A percentile compares a stretch with the other conserved stretches of the same genome.
Conservation (phyloP, 441 rosid genomes). For the Brassica balearica region DNA sequence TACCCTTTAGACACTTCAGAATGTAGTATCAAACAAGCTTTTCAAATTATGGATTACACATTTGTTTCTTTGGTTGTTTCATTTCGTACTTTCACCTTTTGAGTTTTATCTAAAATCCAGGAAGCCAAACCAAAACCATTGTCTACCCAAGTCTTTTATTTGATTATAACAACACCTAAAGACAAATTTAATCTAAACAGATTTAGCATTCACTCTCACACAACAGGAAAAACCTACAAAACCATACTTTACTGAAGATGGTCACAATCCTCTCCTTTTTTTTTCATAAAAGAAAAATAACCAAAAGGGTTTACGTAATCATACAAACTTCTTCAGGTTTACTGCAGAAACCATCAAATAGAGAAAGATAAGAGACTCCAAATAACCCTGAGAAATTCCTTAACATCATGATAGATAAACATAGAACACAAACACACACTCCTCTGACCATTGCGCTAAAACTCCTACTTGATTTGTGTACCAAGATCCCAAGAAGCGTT, state of each 20-base stretch:
- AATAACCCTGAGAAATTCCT: background rate
- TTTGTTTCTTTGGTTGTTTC: background rate
- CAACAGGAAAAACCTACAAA: slow-evolving; percentile 10
- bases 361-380: slow-evolving; percentile 24
- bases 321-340: slow-evolving; percentile 19
- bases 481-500: slow-evolving; percentile 18
- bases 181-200: slow-evolving; percentile 11
- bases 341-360: slow-evolving; percentile 32
- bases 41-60: no score
- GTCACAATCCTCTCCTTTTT: slow-evolving; percentile 12
- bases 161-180: slow-evolving; percentile 12
- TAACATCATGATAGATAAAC: slow-evolving; percentile 16
- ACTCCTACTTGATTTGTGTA: slow-evolving; percentile 18
- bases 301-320: background rate
- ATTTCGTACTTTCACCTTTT: background rate
- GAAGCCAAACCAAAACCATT: background rate
- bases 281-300: slow-evolving; percentile 3
- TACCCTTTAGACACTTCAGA: no score
- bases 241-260: slow-evolving; percentile 12
- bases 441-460: slow-evolving; percentile 21
- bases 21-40: no score
- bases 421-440: slow-evolving; percentile 13
- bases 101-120: background rate
- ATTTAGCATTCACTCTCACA: slow-evolving; percentile 25
- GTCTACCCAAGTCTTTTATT: slow-evolving; percentile 13